Evolutionary conservation across 139 green algal species (phyloP), one percentile per base, ranked within the genome.

Genomic region (Coelastrella sp.): DNA sequence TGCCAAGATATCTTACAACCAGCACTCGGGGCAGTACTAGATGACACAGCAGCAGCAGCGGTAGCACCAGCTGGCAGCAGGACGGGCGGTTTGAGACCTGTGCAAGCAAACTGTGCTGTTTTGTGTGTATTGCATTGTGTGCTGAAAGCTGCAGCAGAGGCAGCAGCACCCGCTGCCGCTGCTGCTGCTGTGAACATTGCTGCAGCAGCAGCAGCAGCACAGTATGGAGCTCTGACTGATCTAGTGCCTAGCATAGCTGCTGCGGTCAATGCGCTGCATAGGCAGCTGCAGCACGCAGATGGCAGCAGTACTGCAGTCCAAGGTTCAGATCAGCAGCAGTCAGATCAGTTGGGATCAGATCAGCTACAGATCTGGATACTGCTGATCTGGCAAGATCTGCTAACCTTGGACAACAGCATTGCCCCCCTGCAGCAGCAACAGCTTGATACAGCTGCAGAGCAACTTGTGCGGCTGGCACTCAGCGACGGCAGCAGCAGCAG

Each of bases 81-180:
- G 54, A 81, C 57, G 54, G 58, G 20, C 58, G 80, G 57, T 4
- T 47, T 17, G 6, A n/a, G 85, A 68, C 85, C 85, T 19, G n/a
- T 75, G 5, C 59, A 82, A 20, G 85, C 85, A 22, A 83, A 84
- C 59, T 90, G 85, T 64, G 85, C 19, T 5, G 73, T 90, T 6
- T 58, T 90, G n/a, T 90, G 85, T 61, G 57, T 90, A 13, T 68
- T 90, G 22, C 60, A 90, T n/a, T 58, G 56, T n/a, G 54, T n/a
- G 16, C 11, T 89, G 22, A 66, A 6, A 60, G 84, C 84, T 20
- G 84, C 65, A 56, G 66, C 83, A 47, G 11, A 20, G 3, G 23
- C 83, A 7, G 32, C 22, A 23, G 13, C 66, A 79, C 7, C 66
- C 58, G 23, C 65, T 65, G 56, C 73, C 66, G 56, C 56, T 68